A percentile compares a stretch with the other conserved stretches of the same genome.
phyloP scores from a whole-genome alignment of 352 stramenopile genomes.

The Phytophthora niederhauseri region DNA sequence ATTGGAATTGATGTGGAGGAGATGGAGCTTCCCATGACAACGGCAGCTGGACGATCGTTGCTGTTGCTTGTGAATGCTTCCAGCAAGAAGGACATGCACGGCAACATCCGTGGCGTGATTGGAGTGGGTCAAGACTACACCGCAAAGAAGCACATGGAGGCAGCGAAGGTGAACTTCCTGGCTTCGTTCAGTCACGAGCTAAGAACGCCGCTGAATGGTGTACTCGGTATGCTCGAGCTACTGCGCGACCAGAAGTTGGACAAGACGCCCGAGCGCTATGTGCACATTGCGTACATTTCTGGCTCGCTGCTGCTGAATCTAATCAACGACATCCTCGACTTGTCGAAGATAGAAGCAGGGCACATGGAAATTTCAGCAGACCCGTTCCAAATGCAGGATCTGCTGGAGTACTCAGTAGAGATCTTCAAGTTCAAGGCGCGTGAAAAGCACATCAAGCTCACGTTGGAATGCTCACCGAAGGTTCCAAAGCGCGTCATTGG shows the following conservation, averaged over 20 bases:
- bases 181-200: constrained; percentile 76
- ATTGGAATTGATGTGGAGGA: constrained; percentile 74
- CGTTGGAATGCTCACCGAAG: constrained; percentile 55
- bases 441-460: constrained; percentile 86
- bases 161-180: constrained; percentile 68
- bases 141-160: constrained; percentile 75
- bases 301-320: constrained; percentile 70
- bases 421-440: constrained; percentile 85
- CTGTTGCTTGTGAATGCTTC: constrained; percentile 70
- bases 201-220: constrained; percentile 75
- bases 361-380: constrained; percentile 84
- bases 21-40: constrained; percentile 78
- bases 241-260: constrained; percentile 67
- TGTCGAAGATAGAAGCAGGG: constrained; percentile 92
- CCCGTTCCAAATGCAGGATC: constrained; percentile 75
- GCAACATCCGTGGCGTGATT: constrained; percentile 89
- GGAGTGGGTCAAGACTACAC: constrained; percentile 92
- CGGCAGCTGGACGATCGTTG: constrained; percentile 42
- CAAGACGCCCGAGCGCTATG: constrained; percentile 63
- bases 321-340: constrained; percentile 89
- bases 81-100: constrained; percentile 85
- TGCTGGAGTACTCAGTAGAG: constrained; percentile 80
- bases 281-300: constrained; percentile 77
- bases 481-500: constrained; percentile 64
- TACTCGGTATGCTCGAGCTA: constrained; percentile 81